Conservation (phyloP, 2,329 filamentous ascomycete species). For the Exophiala xenobiotica region DNA sequence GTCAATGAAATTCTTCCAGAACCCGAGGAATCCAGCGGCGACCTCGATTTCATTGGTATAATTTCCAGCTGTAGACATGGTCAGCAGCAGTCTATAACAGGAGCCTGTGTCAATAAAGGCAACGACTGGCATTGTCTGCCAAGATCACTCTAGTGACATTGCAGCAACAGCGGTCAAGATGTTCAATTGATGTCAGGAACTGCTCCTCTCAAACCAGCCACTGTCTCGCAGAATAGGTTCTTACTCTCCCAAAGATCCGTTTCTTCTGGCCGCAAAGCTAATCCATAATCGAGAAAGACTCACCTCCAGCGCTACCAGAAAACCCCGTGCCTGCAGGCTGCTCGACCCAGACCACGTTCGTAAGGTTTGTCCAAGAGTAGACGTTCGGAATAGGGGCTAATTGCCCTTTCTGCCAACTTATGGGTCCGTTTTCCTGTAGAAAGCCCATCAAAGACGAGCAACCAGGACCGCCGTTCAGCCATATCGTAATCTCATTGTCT, state of each 20-base stretch:
- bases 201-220: no score
- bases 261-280: no score
- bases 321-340: conserved; percentile 23
- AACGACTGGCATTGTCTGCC: no score
- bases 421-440: conserved; percentile 74
- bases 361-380: conserved; percentile 63
- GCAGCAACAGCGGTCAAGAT: no score
- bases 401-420: conserved; percentile 69
- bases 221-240: no score
- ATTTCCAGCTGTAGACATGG: not conserved
- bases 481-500: conserved; percentile 51
- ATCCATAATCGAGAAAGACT: not conserved
- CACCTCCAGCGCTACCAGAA: conserved; percentile 6
- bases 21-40: conserved; percentile 24
- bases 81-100: not conserved
- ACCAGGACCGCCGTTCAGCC: conserved; percentile 56
- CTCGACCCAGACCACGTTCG: conserved; percentile 37
- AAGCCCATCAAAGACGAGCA: conserved; percentile 64
- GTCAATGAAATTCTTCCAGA: conserved; percentile 26
- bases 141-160: no score
- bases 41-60: conserved; percentile 22
- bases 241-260: no score
- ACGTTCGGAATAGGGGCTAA: conserved; percentile 63
- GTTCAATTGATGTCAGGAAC: no score
- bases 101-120: no score